Evolutionary conservation across 2,329 filamentous ascomycete species (phyloP).

Genomic region (Fusarium redolens): DNA sequence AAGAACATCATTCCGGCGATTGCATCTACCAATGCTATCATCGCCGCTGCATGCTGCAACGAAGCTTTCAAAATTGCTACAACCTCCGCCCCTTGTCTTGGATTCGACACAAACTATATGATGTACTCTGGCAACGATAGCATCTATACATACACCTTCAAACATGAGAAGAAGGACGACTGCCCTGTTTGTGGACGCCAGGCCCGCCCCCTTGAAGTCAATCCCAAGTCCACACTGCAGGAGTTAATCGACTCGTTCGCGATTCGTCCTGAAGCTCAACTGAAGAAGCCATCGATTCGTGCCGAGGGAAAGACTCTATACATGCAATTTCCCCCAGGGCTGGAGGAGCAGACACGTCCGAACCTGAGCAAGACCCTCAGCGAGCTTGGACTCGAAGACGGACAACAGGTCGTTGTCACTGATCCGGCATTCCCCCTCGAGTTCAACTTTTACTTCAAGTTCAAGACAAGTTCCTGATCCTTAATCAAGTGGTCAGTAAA

Average conservation of each 20-base stretch:
- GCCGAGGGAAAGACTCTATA: conserved; percentile 86
- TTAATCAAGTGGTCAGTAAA: conserved; percentile 2
- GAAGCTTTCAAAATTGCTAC: conserved; percentile 96
- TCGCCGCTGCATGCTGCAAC: conserved; percentile 95
- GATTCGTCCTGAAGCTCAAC: conserved; percentile 85
- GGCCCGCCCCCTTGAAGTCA: conserved; percentile 78
- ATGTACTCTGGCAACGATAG: conserved; percentile 98
- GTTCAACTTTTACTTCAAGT: conserved; percentile 67
- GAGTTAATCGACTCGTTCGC: conserved; percentile 89
- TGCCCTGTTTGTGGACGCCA: conserved; percentile 93
- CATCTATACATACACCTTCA: conserved; percentile 97
- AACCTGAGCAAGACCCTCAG: conserved; percentile 83
- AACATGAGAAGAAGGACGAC: conserved; percentile 92
- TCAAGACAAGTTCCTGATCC: conserved; percentile 48
- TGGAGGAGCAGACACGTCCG: conserved; percentile 85
- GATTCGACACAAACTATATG: conserved; percentile 91
- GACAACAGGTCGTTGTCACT: conserved; percentile 91
- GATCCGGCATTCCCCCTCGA: conserved; percentile 88
- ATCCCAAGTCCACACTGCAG: conserved; percentile 77
- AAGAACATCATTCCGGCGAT: conserved; percentile 99
- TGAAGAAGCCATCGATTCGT: conserved; percentile 92
- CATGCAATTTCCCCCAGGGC: conserved; percentile 82
- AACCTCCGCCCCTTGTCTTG: conserved; percentile 81
- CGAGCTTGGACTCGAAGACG: conserved; percentile 78
- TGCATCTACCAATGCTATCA: conserved; percentile 95